Base-by-base conservation (phyloP, 139 green algal genomes). In the Asterochloris erici region DNA sequence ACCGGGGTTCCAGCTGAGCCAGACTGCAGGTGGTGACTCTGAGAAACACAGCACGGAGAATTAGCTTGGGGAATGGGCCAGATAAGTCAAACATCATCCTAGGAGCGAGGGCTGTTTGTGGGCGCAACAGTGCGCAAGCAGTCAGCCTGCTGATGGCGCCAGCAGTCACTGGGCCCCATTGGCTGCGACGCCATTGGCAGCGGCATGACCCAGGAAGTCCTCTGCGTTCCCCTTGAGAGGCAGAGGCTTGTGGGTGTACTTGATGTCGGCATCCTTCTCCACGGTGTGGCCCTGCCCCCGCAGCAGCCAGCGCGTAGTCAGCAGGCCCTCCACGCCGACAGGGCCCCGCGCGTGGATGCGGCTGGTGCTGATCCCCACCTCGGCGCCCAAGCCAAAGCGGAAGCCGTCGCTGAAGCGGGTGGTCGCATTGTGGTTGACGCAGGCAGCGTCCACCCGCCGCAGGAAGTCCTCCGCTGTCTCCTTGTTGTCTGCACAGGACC, bases 391-490 rank as follows among this genome's bases (percentile, higher is more conserved):
- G 0, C 96, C 96, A 90, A 98, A 99, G 47, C 97, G 86, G 87
- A 97, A 99, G 38, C 97, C 97, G 85, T 99, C 97, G 12, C 89
- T 86, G 81, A 99, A 99, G 27, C 97, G 93, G 1, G 96, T 98
- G 71, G 88, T 95, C 12, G 93, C 92, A 85, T 99, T 99, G 90
- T 98, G 94, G 85, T 97, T 94, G 27, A 99, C 96, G 84, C 95
- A 98, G 10, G 96, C 96, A 63, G 83, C 92, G 89, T 99, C 97
- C 60, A 99, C 95, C 9, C 84, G 79, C 26, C 84, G 74, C 86
- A 99, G 81, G 87, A 99, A 99, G 26, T 90, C 86, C 75, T 97
- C 91, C 0, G 94, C 95, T 1, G 88, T 84, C 0, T 78, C 85
- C 29, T 87, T 71, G 89, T 98, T 88, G n/a, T 91, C 87, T 68